Conservation (phyloP, 805 yeast genomes). For the Metahyphopichia silvanorum region DNA sequence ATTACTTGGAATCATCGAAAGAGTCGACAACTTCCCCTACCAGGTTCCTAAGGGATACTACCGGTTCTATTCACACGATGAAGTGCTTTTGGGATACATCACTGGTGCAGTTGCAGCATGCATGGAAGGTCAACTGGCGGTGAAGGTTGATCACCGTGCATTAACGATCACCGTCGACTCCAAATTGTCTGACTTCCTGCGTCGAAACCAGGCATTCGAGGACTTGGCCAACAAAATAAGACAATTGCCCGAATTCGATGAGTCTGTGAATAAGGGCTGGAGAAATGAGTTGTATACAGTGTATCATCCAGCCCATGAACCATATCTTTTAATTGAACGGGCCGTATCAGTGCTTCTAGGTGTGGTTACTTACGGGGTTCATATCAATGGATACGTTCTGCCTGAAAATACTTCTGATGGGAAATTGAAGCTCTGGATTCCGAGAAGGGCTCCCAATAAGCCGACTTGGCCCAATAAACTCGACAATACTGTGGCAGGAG, state of each 20-base stretch:
- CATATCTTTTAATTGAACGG: conserved; percentile 74
- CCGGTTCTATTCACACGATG: conserved; percentile 27
- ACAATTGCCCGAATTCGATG: conserved; percentile 20
- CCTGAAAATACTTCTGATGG: conserved; percentile 36
- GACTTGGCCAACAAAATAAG: conserved; percentile 42
- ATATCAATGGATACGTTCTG: conserved; percentile 74
- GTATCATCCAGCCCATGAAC: conserved; percentile 50
- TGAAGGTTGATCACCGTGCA: conserved; percentile 17
- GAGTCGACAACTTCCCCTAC: conserved; percentile 32
- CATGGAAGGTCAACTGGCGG: conserved; percentile 12
- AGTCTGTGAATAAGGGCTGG: conserved; percentile 61
- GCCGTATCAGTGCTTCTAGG: conserved; percentile 81
- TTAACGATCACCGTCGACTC: conserved; percentile 25
- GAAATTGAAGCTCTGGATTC: conserved; percentile 70
- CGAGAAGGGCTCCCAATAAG: conserved; percentile 72
- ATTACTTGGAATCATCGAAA: conserved; percentile 14
- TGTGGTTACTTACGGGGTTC: conserved; percentile 86
- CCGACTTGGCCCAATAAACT: conserved; percentile 88
- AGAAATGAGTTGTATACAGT: conserved; percentile 79
- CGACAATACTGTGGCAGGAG: conserved; percentile 96
- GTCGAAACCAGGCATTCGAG: conserved; percentile 39
- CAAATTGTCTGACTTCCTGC: conserved; percentile 33
- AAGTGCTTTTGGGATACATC: conserved; percentile 25
- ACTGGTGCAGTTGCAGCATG: conserved; percentile 18
- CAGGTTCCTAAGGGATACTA: conserved; percentile 10